These are phyloP conservation scores for Entophlyctis luteolus DNA, from an alignment of 192 early-diverging fungal genomes.

Conservation along the genomic window DNA sequence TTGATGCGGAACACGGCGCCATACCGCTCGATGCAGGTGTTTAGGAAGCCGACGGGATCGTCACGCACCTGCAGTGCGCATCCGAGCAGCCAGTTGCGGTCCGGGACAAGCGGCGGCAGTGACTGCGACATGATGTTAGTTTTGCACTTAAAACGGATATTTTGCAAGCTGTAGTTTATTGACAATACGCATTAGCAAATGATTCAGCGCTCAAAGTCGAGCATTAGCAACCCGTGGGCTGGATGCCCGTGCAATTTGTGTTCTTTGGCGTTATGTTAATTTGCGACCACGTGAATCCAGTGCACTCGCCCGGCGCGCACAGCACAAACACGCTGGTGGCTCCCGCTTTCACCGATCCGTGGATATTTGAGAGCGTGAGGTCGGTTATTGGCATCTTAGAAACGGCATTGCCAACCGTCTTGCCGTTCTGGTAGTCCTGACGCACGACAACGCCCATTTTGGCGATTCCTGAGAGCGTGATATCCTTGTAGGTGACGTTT, in stretches of 20 bases:
- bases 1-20: background rate
- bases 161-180: too few species aligned
- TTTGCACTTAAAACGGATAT: too few species aligned
- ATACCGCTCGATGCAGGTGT: background rate
- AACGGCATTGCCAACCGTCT: slow-evolving; percentile 31
- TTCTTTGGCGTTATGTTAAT: too few species aligned
- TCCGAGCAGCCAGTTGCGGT: background rate
- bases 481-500: slow-evolving; percentile 45
- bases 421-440: slow-evolving; percentile 46
- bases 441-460: slow-evolving; percentile 40
- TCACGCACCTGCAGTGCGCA: background rate
- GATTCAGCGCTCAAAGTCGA: too few species aligned
- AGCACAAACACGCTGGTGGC: background rate
- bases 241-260: too few species aligned
- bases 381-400: slow-evolving; percentile 39
- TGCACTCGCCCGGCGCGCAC: background rate
- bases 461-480: slow-evolving; percentile 31
- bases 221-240: too few species aligned
- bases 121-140: too few species aligned
- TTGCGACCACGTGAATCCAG: too few species aligned
- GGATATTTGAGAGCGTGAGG: slow-evolving; percentile 16
- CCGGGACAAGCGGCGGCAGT: background rate
- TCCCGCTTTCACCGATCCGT: background rate
- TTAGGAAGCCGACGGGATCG: background rate
- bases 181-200: too few species aligned